Evolutionary conservation across 2,329 filamentous ascomycete species (phyloP).

Genomic region (Emericellopsis atlantica): DNA sequence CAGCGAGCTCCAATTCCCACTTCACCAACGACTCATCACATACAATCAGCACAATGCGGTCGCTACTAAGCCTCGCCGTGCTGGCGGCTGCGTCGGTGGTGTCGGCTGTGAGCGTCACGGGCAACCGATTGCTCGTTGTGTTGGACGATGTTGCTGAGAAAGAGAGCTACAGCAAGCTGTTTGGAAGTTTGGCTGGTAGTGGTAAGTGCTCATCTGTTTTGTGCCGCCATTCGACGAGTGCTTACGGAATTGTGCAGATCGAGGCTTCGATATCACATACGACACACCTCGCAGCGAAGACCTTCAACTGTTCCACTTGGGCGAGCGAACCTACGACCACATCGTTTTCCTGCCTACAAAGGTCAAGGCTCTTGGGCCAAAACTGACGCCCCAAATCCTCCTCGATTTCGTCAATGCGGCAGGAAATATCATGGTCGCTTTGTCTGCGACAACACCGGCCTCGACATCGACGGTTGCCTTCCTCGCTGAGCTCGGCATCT

Average conservation of each 20-base stretch:
- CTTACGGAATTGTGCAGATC: conserved; percentile 37
- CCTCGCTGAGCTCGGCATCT: conserved; percentile 79
- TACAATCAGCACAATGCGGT: conserved; percentile 47
- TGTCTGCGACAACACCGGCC: conserved; percentile 59
- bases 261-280: conserved; percentile 72
- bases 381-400: conserved; percentile 72
- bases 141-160: conserved; percentile 75
- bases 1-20: background rate
- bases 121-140: conserved; percentile 72
- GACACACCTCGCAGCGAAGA: conserved; percentile 72
- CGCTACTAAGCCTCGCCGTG: conserved; percentile 57
- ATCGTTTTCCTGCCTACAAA: conserved; percentile 79
- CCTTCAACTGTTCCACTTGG: conserved; percentile 70
- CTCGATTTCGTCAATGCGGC: conserved; percentile 85
- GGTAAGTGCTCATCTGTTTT: no score
- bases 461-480: conserved; percentile 65
- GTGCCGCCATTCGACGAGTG: background rate
- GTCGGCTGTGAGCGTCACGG: conserved; percentile 66
- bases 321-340: conserved; percentile 84
- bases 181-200: conserved; percentile 57
- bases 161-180: conserved; percentile 70
- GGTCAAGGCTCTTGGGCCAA: conserved; percentile 83
- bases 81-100: conserved; percentile 54
- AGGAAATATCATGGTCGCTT: conserved; percentile 80
- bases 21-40: background rate